Evolutionary conservation across 805 yeast genomes (phyloP), one percentile per base, ranked within the genome.

Genomic region (Hanseniaspora mollemarum): DNA sequence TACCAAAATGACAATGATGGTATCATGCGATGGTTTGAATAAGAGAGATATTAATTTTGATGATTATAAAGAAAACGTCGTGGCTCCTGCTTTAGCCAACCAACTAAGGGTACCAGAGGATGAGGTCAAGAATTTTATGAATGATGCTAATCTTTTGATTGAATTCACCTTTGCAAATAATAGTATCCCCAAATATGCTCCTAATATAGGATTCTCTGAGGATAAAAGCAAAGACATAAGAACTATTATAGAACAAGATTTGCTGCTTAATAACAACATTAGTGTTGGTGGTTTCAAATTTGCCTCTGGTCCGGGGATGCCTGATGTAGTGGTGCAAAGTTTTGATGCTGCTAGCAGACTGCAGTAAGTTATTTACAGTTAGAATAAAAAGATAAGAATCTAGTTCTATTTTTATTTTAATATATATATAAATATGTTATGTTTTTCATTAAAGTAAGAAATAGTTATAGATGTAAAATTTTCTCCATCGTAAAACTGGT

Each of bases 261-360:
- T 48, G 19, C 16, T 75, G 69, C 19, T 16, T 57, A 55, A 62
- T 1, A 67, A 71, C 32, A 67, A 66, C 37, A 59, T 81, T 13
- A 73, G 78, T 0, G 59, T 83, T 2, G 87, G 92, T 18, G 96
- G 96, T 0, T 86, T 84, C 79, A 71, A 79, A 2, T 78, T 83
- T 56, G 83, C 87, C 8, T 76, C 74, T 40, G 90, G 94, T 1
- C 79, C 86, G 8, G 96, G 96, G 1, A 88, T 88, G 1, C 95
- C 95, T 1, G 96, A 88, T 65, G 82, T 88, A 55, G 81, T 86
- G 1, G 63, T 76, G 29, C 78, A 80, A 59, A 75, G 82, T 2
- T 71, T 83, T 49, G 73, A 71, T 44, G 76, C 71, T 52, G 92
- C 88, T 5, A 24, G 54, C n/a, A 44, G 49, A 49, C 42, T 61